Evolutionary conservation across 805 yeast species (phyloP).

Genomic region (Maudiozyma barnettii): DNA sequence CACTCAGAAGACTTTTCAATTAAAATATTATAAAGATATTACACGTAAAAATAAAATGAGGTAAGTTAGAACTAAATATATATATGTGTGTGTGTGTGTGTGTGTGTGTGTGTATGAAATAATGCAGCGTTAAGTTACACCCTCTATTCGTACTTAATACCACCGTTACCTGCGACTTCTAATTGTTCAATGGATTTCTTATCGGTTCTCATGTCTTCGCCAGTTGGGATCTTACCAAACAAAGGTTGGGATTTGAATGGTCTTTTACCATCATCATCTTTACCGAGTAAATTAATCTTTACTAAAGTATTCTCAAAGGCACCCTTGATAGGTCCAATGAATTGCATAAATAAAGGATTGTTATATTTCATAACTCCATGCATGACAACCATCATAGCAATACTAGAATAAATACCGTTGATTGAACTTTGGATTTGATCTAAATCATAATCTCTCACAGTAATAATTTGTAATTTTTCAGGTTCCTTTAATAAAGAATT

Average conservation of each 20-base stretch:
- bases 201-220: constrained; percentile 60
- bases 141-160: constrained; percentile 26
- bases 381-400: constrained; percentile 98
- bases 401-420: constrained; percentile 75
- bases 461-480: constrained; percentile 75
- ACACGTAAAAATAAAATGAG: no score
- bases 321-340: constrained; percentile 79
- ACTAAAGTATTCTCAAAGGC: constrained; percentile 86
- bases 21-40: no score
- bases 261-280: constrained; percentile 82
- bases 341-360: constrained; percentile 93
- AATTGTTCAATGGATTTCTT: constrained; percentile 78
- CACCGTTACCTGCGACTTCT: constrained; percentile 78
- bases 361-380: constrained; percentile 95
- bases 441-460: constrained; percentile 90
- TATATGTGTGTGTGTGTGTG: neutral
- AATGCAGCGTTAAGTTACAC: neutral
- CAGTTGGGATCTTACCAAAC: constrained; percentile 44
- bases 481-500: constrained; percentile 63
- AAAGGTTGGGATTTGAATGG: constrained; percentile 87
- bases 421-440: constrained; percentile 71
- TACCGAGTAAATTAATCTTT: constrained; percentile 78
- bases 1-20: no score
- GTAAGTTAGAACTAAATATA: no score
- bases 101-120: neutral